Conservation (phyloP, 2,329 filamentous ascomycete species). For the Colletotrichum sp. region DNA sequence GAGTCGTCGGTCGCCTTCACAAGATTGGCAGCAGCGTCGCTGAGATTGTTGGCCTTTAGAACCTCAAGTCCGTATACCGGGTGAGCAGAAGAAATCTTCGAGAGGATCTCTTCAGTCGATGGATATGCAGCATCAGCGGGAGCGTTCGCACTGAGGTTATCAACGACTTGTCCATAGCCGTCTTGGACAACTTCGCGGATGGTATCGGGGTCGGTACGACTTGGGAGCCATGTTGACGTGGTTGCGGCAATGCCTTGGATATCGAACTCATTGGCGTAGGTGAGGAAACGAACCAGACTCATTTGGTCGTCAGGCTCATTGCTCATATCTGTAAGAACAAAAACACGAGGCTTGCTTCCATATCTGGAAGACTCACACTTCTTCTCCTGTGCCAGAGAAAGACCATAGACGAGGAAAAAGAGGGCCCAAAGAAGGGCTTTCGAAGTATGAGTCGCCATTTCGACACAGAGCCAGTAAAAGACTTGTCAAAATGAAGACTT, state of each 20-base stretch:
- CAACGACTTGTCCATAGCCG: constrained; percentile 45
- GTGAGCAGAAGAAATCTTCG: constrained; percentile 37
- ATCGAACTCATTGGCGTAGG: constrained; percentile 50
- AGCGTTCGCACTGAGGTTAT: constrained; percentile 53
- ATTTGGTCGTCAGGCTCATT: constrained; percentile 51
- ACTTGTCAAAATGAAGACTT: neutral
- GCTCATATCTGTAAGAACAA: constrained; percentile 46
- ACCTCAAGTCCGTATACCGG: constrained; percentile 35
- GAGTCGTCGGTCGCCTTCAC: constrained; percentile 26
- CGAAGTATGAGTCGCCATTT: neutral
- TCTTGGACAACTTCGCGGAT: constrained; percentile 45
- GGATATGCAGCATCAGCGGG: constrained; percentile 48
- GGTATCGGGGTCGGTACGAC: constrained; percentile 41
- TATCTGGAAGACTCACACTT: neutral
- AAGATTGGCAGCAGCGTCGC: constrained; percentile 46
- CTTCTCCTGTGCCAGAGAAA: neutral
- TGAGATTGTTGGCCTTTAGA: constrained; percentile 30
- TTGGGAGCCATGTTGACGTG: constrained; percentile 50
- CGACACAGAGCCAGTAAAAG: neutral
- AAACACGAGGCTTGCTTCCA: constrained; percentile 36
- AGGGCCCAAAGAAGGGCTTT: neutral
- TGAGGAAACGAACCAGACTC: constrained; percentile 46
- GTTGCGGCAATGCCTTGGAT: constrained; percentile 47
- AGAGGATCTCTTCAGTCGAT: constrained; percentile 34
- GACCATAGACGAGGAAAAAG: neutral